Percentiles rank a stretch among this genome's conserved stretches.
These are phyloP conservation scores for Xerocomellus amylosporus DNA, from an alignment of 768 basidiomycete genomes.

Conservation along the genomic window DNA sequence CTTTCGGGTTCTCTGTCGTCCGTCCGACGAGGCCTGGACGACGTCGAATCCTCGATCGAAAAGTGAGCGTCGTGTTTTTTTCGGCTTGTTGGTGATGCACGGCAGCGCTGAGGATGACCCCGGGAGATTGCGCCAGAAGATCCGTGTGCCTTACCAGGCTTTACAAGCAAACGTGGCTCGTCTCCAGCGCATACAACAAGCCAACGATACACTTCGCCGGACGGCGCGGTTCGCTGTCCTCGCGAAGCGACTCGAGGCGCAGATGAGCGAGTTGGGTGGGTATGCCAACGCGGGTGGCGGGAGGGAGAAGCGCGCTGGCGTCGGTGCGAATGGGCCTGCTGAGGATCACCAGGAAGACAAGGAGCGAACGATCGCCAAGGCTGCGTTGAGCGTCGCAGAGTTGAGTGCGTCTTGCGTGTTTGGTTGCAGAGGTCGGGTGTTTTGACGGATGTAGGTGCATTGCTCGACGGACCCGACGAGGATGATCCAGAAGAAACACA, in stretches of 20 bases:
- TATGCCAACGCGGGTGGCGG: background rate
- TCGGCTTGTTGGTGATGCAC: background rate
- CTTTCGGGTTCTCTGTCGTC: constrained; percentile 67
- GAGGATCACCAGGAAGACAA: constrained; percentile 66
- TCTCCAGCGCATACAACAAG: constrained; percentile 76
- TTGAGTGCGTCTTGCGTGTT: constrained; percentile 55
- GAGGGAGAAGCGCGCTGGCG: background rate
- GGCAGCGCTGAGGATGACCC: background rate
- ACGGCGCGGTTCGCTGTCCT: constrained; percentile 83
- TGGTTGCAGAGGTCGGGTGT: background rate
- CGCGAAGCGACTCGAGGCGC: constrained; percentile 74
- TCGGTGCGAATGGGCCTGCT: background rate
- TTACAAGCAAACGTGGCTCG: constrained; percentile 69
- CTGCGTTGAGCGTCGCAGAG: constrained; percentile 92
- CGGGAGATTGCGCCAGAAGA: constrained; percentile 78
- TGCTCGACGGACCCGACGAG: constrained; percentile 46
- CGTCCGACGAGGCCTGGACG: constrained; percentile 66
- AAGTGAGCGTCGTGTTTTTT: constrained; percentile 47
- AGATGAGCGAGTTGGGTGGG: constrained; percentile 68
- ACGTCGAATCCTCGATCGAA: constrained; percentile 73
- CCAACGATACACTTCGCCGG: constrained; percentile 80
- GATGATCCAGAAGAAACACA: background rate
- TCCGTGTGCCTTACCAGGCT: constrained; percentile 77
- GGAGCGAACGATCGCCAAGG: constrained; percentile 87
- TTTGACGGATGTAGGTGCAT: constrained; percentile 38